These are phyloP conservation scores for Eucalyptus cloeziana DNA, from an alignment of 345 rosid genomes.

Conservation along the genomic window DNA sequence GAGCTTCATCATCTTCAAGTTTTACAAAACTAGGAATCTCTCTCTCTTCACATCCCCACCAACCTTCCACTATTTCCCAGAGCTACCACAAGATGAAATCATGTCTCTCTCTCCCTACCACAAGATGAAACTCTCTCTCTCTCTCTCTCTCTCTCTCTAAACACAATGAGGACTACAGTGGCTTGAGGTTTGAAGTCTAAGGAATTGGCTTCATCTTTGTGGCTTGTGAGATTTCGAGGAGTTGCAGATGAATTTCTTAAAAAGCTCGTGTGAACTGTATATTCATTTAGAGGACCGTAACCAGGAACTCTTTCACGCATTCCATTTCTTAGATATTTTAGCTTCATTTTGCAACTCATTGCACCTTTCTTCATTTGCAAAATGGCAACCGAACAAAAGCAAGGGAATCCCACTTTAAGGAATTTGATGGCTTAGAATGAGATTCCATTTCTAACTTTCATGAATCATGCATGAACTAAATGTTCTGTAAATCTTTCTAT, in stretches of 20 bases:
- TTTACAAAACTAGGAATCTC: not conserved
- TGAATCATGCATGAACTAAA: not conserved
- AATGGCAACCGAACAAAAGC: not conserved
- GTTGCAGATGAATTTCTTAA: not conserved
- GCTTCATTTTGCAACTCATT: not conserved
- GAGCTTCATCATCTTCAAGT: not conserved
- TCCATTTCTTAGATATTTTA: not conserved
- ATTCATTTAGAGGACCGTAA: not conserved
- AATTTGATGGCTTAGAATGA: not conserved
- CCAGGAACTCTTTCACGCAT: not conserved
- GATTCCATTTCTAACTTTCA: not conserved
- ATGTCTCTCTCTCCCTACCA: not conserved
- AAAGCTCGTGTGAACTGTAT: not conserved
- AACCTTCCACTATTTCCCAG: no score
- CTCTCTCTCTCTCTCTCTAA: not conserved
- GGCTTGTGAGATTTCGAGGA: not conserved
- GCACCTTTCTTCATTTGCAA: not conserved
- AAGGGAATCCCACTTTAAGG: not conserved
- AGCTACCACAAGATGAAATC: no score
- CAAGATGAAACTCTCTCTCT: not conserved
- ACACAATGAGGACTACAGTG: not conserved
- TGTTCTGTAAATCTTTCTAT: not conserved
- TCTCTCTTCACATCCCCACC: not conserved
- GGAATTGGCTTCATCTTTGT: not conserved
- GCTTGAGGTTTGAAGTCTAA: not conserved